These are phyloP conservation scores for Epithemia pelagica DNA, from an alignment of 108 stramenopile species.

Conservation along the genomic window DNA sequence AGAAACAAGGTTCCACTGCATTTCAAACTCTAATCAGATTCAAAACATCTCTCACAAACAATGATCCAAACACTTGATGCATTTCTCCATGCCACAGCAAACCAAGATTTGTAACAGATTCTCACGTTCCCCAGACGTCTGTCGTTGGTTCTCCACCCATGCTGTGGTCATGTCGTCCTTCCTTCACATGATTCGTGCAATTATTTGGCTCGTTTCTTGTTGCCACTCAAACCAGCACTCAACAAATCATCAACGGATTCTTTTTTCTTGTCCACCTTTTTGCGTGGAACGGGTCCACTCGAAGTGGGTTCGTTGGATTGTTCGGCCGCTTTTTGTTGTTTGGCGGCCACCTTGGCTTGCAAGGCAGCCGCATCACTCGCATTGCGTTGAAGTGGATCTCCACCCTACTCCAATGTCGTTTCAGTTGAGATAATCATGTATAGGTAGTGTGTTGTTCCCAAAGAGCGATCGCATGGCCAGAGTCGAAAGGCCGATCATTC, in stretches of 20 bases:
- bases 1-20: no score
- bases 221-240: slow-evolving; percentile 53
- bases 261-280: slow-evolving; percentile 47
- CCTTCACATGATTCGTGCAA: no score
- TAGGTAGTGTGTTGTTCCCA: neutral
- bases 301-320: slow-evolving; percentile 16
- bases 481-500: no score
- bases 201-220: slow-evolving; percentile 29
- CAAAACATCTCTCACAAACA: no score
- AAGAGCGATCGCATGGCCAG: neutral
- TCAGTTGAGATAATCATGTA: slow-evolving; percentile 3
- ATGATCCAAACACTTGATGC: no score
- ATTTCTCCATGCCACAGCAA: no score
- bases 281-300: slow-evolving; percentile 31
- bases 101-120: no score
- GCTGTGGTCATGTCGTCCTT: no score
- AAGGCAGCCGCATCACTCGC: slow-evolving; percentile 54
- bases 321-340: slow-evolving; percentile 41
- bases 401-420: slow-evolving; percentile 32
- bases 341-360: slow-evolving; percentile 68
- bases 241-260: slow-evolving; percentile 56
- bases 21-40: no score
- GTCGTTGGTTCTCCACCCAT: no score
- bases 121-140: no score
- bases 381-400: slow-evolving; percentile 59